A percentile compares a stretch with the other conserved stretches of the same genome.
These are phyloP conservation scores for Fraxinus baroniana DNA, from an alignment of 305 asterid genomes.

Conservation along the genomic window DNA sequence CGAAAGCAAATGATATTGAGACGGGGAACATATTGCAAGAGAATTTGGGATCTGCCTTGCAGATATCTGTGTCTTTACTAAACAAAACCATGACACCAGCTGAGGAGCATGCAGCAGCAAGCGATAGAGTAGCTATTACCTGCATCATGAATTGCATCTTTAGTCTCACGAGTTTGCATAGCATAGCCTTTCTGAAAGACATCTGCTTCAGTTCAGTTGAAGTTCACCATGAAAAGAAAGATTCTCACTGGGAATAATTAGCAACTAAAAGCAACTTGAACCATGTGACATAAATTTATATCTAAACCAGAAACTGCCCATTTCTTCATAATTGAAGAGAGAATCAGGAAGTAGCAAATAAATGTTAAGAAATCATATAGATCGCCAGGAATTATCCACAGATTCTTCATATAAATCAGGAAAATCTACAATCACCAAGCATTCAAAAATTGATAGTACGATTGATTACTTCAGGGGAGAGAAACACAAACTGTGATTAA, in stretches of 20 bases:
- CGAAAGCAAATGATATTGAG: conserved; percentile 73
- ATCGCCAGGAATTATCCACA: not conserved
- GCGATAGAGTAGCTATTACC: conserved; percentile 84
- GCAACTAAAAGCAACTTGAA: too few species aligned
- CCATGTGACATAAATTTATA: not conserved
- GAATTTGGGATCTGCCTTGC: conserved; percentile 36
- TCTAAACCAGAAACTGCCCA: too few species aligned
- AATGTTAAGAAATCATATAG: not conserved
- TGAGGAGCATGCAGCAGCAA: conserved; percentile 86
- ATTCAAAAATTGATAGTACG: too few species aligned
- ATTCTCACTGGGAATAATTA: too few species aligned
- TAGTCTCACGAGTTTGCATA: too few species aligned
- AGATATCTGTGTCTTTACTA: conserved; percentile 53
- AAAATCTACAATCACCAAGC: not conserved
- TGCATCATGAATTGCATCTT: conserved; percentile 26
- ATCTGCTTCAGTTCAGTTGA: not conserved
- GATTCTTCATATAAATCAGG: not conserved
- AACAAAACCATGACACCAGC: conserved; percentile 76
- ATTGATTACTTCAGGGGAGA: too few species aligned
- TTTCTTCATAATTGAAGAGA: too few species aligned
- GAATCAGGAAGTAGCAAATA: too few species aligned
- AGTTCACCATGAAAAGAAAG: too few species aligned
- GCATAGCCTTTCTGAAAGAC: too few species aligned
- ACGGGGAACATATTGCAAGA: conserved; percentile 64
- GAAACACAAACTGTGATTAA: too few species aligned